phyloP scores from a whole-genome alignment of 306 rosid species.

The Myrica gale region DNA sequence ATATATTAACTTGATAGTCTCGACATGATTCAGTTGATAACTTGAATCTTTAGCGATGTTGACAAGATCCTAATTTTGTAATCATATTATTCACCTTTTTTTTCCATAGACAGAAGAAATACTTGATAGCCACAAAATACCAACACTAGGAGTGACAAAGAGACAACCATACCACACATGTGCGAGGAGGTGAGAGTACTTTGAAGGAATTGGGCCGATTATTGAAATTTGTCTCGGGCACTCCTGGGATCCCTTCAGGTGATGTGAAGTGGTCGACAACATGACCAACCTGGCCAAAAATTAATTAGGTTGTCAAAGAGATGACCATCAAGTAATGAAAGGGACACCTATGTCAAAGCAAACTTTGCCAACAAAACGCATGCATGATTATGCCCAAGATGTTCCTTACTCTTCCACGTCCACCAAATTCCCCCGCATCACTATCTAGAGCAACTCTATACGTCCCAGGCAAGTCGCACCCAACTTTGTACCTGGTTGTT shows the following conservation, averaged over 20 bases:
- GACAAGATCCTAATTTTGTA: background rate
- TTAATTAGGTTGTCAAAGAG: conserved; percentile 16
- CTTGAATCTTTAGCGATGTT: background rate
- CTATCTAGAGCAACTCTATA: conserved; percentile 94
- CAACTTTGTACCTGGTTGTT: conserved; percentile 79
- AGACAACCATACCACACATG: conserved; percentile 65
- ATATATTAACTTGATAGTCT: background rate
- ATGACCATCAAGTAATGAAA: conserved; percentile 9
- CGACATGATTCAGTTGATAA: conserved; percentile 10
- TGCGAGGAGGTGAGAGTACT: conserved; percentile 73
- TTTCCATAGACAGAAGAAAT: conserved; percentile 1
- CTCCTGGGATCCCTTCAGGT: conserved; percentile 93
- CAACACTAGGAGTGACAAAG: conserved; percentile 11
- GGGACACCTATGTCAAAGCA: conserved; percentile 10
- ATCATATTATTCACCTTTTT: background rate
- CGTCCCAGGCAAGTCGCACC: conserved; percentile 96
- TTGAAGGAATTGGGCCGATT: conserved; percentile 93
- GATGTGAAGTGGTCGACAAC: conserved; percentile 76
- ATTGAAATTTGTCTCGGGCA: conserved; percentile 84
- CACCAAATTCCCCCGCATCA: conserved; percentile 81
- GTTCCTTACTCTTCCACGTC: conserved; percentile 86
- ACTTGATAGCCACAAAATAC: background rate
- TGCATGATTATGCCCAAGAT: conserved; percentile 3
- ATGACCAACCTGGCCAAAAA: conserved; percentile 66
- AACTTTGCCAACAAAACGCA: background rate